Evolutionary conservation across 164 flowering plant species (phyloP).

Genomic region (Sedum album): DNA sequence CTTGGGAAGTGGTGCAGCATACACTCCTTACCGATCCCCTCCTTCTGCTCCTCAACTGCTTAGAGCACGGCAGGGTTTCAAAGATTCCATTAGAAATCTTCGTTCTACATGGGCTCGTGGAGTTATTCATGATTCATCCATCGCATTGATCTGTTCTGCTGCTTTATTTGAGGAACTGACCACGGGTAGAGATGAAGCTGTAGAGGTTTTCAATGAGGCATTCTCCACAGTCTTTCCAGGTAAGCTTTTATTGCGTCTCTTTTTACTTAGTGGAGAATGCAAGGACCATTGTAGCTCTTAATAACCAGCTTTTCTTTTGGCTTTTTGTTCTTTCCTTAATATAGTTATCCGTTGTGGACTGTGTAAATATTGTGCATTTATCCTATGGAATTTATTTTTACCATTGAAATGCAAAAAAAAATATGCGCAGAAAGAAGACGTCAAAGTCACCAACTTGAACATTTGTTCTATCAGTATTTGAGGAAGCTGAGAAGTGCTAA

Average conservation of each 20-base stretch:
- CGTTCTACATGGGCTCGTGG: constrained; percentile 66
- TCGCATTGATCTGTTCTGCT: constrained; percentile 76
- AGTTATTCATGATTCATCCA: constrained; percentile 47
- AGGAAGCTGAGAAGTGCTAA: constrained; percentile 50
- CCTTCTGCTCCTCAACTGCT: constrained; percentile 64
- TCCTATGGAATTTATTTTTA: not conserved
- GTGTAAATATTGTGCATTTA: not conserved
- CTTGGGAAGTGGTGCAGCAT: constrained; percentile 63
- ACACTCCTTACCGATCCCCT: constrained; percentile 50
- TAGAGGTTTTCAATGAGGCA: constrained; percentile 53
- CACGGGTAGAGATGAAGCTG: constrained; percentile 50
- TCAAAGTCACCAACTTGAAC: constrained; percentile 70
- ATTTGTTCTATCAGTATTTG: constrained; percentile 43
- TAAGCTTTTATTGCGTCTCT: constrained; percentile 12
- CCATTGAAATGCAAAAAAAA: not conserved
- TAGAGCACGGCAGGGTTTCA: constrained; percentile 90
- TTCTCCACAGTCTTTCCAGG: constrained; percentile 88
- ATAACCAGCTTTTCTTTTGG: not conserved
- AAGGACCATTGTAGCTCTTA: not conserved
- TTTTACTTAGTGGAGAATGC: not conserved
- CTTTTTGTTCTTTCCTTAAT: not conserved
- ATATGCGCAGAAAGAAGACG: constrained; percentile 58
- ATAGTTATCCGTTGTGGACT: not conserved
- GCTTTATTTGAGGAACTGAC: constrained; percentile 82
- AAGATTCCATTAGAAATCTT: constrained; percentile 44